Evolutionary conservation across 805 yeast genomes (phyloP), one percentile per base, ranked within the genome.

Genomic region (Metschnikowia similis): DNA sequence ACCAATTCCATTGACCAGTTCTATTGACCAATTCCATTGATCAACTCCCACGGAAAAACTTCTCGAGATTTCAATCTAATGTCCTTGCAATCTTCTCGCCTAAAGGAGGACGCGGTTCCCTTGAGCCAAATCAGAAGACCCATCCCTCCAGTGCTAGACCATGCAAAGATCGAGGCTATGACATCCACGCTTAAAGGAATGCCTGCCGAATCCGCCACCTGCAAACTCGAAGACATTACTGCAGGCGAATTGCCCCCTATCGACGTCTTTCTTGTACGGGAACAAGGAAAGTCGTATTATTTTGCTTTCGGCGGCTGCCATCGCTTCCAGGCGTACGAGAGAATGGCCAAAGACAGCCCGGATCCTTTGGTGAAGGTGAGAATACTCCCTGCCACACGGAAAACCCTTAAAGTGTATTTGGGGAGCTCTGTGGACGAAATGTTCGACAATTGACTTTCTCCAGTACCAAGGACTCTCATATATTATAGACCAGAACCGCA

Each of bases 231-330:
- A 49, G 74, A 77, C 26, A 76, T 80, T 34, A 65, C 69, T 1
- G 38, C 83, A 7, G 90, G 90, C 1, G 85, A 84, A 56, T 66
- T 88, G 35, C 96, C 96, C 2, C 92, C 96, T 1, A 76, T 89
- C 13, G 96, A 89, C 65, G 89, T 89, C 0, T 67, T 89, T 54
- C 75, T 76, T 35, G 87, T 88, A 2, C 72, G 84, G 39, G 85
- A 85, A 38, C 64, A 77, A 7, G 92, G 89, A 1, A 67, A 79
- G 44, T 74, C 67, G 35, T 77, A 76, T 63, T 88, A 84, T 61
- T 88, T 87, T 66, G 95, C 91, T 1, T 89, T 89, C 67, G 96
- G 96, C 6, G 96, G 96, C 0, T 89, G 96, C 62, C 96, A 89
- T 62, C 67, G 96, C 54, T 85, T 89, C 57, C 96, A 89, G 64